These are phyloP conservation scores for Colletotrichum falcatum DNA, from an alignment of 2,329 filamentous ascomycete genomes.

Conservation along the genomic window DNA sequence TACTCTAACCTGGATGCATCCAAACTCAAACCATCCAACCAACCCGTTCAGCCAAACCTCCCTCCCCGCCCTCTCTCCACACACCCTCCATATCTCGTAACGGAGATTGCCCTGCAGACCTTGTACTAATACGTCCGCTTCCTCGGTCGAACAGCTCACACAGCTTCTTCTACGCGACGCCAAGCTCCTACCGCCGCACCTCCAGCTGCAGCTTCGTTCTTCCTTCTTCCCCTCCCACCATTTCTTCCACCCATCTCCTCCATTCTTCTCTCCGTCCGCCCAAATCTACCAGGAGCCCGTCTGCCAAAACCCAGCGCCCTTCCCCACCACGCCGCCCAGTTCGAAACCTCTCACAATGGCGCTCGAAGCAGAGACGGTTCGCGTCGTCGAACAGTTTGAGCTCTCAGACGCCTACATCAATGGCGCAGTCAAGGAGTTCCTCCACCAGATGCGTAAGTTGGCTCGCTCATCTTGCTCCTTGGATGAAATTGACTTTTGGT, in stretches of 20 bases:
- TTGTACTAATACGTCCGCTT: conserved; percentile 40
- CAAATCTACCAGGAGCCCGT: conserved; percentile 57
- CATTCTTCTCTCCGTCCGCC: conserved; percentile 58
- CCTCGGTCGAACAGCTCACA: conserved; percentile 54
- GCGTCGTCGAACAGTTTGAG: conserved; percentile 87
- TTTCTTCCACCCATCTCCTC: conserved; percentile 47
- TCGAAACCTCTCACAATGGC: conserved; percentile 71
- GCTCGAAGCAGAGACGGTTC: conserved; percentile 78
- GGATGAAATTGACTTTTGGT: conserved; percentile 16
- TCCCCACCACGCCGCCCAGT: conserved; percentile 65
- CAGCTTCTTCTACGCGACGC: conserved; percentile 65
- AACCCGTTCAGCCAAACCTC: not conserved
- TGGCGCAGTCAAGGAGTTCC: conserved; percentile 84
- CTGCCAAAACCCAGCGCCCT: conserved; percentile 67
- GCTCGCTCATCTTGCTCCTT: conserved; percentile 1
- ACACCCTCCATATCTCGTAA: conserved; percentile 21
- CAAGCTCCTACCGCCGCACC: conserved; percentile 50
- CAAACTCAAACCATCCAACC: not conserved
- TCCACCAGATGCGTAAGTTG: conserved; percentile 79
- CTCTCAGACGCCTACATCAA: conserved; percentile 83
- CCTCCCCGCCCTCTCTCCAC: conserved; percentile 44
- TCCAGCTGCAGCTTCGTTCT: conserved; percentile 46
- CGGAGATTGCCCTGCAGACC: conserved; percentile 37
- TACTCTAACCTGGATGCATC: not conserved
- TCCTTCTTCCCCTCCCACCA: conserved; percentile 42